These are phyloP conservation scores for Flaveria trinervia DNA, from an alignment of 129 eudicot genomes.

Conservation along the genomic window DNA sequence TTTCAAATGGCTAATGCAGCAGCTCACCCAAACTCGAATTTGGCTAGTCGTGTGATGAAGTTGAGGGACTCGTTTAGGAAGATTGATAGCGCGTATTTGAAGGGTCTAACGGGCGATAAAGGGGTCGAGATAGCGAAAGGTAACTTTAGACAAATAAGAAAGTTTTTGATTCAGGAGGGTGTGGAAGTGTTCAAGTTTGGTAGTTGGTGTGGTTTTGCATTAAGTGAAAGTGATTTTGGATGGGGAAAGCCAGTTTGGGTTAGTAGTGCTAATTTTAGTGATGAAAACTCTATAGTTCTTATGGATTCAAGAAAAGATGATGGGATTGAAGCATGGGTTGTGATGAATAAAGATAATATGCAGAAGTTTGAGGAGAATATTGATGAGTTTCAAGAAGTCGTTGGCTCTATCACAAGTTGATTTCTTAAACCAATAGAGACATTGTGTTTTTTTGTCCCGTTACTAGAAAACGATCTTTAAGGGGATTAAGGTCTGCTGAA, in stretches of 20 bases:
- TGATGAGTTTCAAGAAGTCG: constrained; percentile 31
- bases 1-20: constrained; percentile 48
- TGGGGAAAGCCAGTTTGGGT: constrained; percentile 55
- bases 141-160: constrained; percentile 38
- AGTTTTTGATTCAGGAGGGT: constrained; percentile 32
- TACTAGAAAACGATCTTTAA: too few relatives aligned
- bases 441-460: not conserved
- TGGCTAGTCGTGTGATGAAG: constrained; percentile 38
- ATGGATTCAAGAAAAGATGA: constrained; percentile 36
- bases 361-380: constrained; percentile 36
- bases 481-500: too few relatives aligned
- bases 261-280: constrained; percentile 29
- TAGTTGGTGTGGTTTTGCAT: constrained; percentile 50
- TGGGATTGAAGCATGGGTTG: constrained; percentile 59
- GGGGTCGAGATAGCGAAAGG: constrained; percentile 47
- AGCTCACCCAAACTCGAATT: constrained; percentile 12
- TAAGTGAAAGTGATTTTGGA: constrained; percentile 52
- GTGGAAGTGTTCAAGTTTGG: constrained; percentile 43
- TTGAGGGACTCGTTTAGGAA: constrained; percentile 41
- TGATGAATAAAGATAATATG: constrained; percentile 44
- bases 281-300: constrained; percentile 33
- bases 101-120: constrained; percentile 35
- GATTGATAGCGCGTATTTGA: constrained; percentile 33
- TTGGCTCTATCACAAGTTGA: not conserved
- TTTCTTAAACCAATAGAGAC: not conserved